phyloP scores from a whole-genome alignment of 306 rosid species.

The Lotus japonicus region DNA sequence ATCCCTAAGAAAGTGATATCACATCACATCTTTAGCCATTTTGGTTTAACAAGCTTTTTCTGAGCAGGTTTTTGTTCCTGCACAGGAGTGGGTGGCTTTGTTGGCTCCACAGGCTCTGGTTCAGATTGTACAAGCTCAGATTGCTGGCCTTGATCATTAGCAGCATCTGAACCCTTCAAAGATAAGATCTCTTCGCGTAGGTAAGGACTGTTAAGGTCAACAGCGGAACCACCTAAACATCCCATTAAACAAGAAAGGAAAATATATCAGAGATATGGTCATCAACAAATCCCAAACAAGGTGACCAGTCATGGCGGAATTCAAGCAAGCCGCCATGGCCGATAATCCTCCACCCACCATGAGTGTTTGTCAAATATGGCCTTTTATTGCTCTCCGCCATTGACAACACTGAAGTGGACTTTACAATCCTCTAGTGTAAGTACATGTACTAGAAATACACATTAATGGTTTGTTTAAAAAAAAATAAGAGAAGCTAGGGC shows the following conservation, averaged over 20 bases:
- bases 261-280: neutral
- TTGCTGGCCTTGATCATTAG: conserved; percentile 28
- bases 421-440: neutral
- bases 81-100: conserved; percentile 32
- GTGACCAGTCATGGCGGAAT: neutral
- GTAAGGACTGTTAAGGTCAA: conserved; percentile 33
- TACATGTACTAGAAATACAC: neutral
- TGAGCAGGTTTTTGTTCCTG: conserved; percentile 56
- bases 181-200: conserved; percentile 55
- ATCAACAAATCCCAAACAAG: neutral
- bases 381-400: too few species aligned
- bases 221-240: conserved; percentile 34
- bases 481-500: neutral
- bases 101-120: conserved; percentile 25
- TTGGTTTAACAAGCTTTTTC: conserved; percentile 63
- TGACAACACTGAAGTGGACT: neutral
- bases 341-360: too few species aligned
- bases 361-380: too few species aligned
- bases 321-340: too few species aligned
- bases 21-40: conserved; percentile 77
- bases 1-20: conserved; percentile 11
- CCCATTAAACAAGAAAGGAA: neutral
- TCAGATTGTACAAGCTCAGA: conserved; percentile 29
- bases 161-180: conserved; percentile 49
- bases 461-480: neutral